phyloP scores from a whole-genome alignment of 1,284 basidiomycete genomes.

The Abortiporus biennis region DNA sequence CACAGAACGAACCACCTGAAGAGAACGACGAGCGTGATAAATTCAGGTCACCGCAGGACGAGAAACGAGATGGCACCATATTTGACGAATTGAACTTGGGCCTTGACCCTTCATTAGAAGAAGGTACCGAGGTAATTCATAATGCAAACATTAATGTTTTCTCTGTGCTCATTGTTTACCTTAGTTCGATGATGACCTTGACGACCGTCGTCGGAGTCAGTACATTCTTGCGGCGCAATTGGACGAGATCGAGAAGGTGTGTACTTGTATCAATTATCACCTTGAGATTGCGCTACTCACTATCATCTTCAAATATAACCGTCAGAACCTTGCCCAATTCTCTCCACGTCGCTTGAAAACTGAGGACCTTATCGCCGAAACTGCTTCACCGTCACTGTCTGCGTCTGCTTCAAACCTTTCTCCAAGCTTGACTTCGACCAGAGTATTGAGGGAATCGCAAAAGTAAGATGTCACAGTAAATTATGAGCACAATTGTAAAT shows the following conservation, averaged over 20 bases:
- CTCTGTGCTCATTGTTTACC: not conserved
- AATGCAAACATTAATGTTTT: not conserved
- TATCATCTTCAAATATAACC: not conserved
- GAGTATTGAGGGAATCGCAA: too few species aligned
- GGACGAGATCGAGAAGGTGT: conserved; percentile 69
- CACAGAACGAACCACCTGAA: conserved; percentile 6
- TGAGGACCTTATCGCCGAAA: conserved; percentile 39
- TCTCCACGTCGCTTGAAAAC: conserved; percentile 56
- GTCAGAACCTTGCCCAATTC: conserved; percentile 59
- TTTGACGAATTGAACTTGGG: conserved; percentile 70
- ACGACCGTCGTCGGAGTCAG: conserved; percentile 67
- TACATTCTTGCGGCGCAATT: conserved; percentile 62
- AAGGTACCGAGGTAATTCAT: conserved; percentile 21
- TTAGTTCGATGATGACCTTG: conserved; percentile 63
- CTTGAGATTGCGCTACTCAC: too few species aligned
- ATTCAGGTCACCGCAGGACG: conserved; percentile 41
- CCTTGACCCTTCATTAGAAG: conserved; percentile 36
- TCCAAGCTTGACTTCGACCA: too few species aligned
- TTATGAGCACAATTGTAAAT: too few species aligned
- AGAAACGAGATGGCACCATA: conserved; percentile 60
- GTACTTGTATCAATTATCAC: conserved; percentile 13
- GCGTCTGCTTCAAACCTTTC: too few species aligned
- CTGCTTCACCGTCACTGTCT: too few species aligned
- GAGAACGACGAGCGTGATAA: conserved; percentile 19
- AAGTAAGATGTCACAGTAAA: too few species aligned